Evolutionary conservation across 331 rosid genomes (phyloP), one percentile per base, ranked within the genome.

Genomic region (Ulmus americana): DNA sequence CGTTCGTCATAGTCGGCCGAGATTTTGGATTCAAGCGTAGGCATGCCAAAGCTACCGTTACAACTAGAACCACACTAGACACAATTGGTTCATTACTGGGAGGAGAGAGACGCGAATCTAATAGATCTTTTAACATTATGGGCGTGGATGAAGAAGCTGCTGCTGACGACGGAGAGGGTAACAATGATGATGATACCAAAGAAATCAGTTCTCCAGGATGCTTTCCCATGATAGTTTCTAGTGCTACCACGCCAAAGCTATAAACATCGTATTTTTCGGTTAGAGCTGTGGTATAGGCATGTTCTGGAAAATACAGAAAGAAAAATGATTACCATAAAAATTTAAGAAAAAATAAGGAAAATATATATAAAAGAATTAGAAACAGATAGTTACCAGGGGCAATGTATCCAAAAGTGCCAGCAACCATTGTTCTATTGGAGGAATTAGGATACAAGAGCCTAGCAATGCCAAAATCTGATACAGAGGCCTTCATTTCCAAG

Each of bases 191-290:
- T 7, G 66, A 20, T 18, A 70, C 41, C 62, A 64, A 59, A 38
- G 71, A 55, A 43, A 79, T n/a, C 0, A 81, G 38, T 40, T 81
- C 83, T 15, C 68, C 16, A 0, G 80, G 84, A 56, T 81, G 79
- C 14, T n/a, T 72, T 45, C 84, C 90, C 74, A 74, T 76, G 57
- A 81, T 53, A 59, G 47, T 63, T 55, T 79, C 85, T 38, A 84
- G 56, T 15, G 65, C 67, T 57, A 74, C 77, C 35, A 81, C 84
- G 61, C 84, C 81, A 52, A 81, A 81, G n/a, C 82, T 60, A 55
- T 78, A 84, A 0, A 78, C 82, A 70, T 78, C 83, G 45, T 79
- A 64, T 69, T 81, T 81, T 69, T 82, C 69, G 1, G 77, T 76
- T 47, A 71, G 46, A 0, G 0, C 4, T 51, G 61, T 20, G 6